Base-by-base conservation (phyloP, 192 early-diverging fungal genomes). In the Gamsiella multidivaricata region DNA sequence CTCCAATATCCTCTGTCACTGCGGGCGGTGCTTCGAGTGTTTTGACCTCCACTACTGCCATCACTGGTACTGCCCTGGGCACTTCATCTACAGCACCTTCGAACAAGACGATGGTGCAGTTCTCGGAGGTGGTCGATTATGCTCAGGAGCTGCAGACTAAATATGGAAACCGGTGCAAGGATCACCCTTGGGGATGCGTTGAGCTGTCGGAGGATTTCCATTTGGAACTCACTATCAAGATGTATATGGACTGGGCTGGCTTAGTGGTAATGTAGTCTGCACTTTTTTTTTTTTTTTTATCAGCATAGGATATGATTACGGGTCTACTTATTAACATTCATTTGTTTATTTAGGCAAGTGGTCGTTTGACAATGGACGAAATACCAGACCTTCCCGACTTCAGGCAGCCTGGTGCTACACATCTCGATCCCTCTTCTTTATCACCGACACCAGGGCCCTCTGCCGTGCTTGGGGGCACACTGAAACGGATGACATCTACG, bases 181-280 rank as follows among this genome's bases (percentile, higher is more conserved):
- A 50, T 6, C 74, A 78, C 47, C 65, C 60, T 36, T 78, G 74
- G 74, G 74, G 74, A n/a, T 78, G 74, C 55, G 74, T 78, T 10
- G 74, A 64, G 23, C 10, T 78, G 0, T 50, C 65, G 9, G 63
- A 66, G 28, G 65, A 78, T 5, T 55, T 31, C 33, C 74, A 78
- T 63, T 26, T 78, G 36, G 74, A 78, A 58, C 59, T 78, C 25
- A 69, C 74, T 14, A 78, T 78, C 54, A 78, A 78, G 61, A 78
- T 78, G 74, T 78, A 78, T 41, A 68, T 78, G 74, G 74, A 78
- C 34, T 78, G 74, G 74, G 74, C 74, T 2, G 74, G 74, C 2
- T 32, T 78, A 28, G 74, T 78, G 41, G 74, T 78, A 78, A 61
- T 11, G 12, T 20, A 7, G n/a, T 28, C 33, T 52, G 3, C 15